Evolutionary conservation across 306 rosid genomes (phyloP).

Genomic region (Quercus alba): DNA sequence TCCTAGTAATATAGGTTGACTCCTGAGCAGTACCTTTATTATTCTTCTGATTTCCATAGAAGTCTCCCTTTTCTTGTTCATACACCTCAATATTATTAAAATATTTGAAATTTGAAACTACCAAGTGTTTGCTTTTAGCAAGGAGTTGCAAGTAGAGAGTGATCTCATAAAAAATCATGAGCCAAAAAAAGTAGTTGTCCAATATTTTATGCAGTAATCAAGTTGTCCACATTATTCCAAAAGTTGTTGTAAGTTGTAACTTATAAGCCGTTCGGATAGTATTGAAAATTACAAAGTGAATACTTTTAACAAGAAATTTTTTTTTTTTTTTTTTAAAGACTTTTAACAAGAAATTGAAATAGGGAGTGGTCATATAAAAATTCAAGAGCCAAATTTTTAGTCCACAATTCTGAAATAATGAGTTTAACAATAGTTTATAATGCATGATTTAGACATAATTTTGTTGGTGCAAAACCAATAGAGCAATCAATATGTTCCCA

Average conservation of each 20-base stretch:
- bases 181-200: background rate
- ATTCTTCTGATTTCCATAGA: no score
- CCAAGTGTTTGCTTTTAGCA: background rate
- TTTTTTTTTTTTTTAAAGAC: no score
- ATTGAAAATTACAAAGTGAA: background rate
- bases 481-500: constrained; percentile 43
- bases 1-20: no score
- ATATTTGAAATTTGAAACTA: background rate
- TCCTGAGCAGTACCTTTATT: no score
- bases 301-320: no score
- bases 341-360: background rate
- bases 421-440: background rate
- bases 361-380: background rate
- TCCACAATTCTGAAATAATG: constrained; percentile 8
- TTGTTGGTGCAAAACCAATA: constrained; percentile 8
- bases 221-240: no score
- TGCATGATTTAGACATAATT: constrained; percentile 7
- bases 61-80: no score
- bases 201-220: constrained; percentile 11
- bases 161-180: background rate
- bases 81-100: background rate
- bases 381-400: background rate
- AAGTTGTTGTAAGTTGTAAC: no score
- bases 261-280: no score
- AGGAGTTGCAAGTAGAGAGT: background rate